Base-by-base conservation (phyloP, 176 grass and related monocot species). In the Carex parvula region DNA sequence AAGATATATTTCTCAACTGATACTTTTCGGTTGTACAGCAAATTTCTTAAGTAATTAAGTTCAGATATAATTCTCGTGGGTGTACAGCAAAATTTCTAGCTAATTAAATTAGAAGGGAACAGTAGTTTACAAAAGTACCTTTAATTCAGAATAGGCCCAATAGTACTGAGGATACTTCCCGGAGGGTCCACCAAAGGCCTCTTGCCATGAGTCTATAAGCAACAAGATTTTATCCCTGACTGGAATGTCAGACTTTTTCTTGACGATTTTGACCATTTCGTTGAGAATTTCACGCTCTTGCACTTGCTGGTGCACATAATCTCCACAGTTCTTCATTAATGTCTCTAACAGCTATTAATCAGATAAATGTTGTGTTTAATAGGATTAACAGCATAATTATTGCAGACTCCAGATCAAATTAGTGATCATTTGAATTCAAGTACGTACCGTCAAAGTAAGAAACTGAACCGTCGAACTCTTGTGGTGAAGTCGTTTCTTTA, bases 401-500 rank as follows among this genome's bases (percentile, higher is more conserved):
- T 41, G 37, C 33, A 62, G 29, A 46, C 37, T 10, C 20, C 20
- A 64, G 63, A 30, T 81, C 84, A 65, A 50, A 39, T 41, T 26
- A 67, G 15, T 16, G 59, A 54, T 33, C 35, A 39, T 65, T 80
- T 78, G 73, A 73, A 79, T 17, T 33, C 9, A n/a, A 80, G 71
- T 57, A 13, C 88, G 8, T 91, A 97, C 94, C 44, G 90, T 97
- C 77, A 97, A 90, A 30, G 94, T 90, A 80, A 97, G 83, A 84
- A 92, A 92, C 37, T 92, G 94, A 84, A 97, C 91, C n/a, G 79
- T 90, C 2, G 88, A 80, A 61, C 62, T 97, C 86, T 94, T 97
- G 87, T 97, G 90, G 59, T 97, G 94, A 65, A 97, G 85, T 37
- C 94, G 90, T 64, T 97, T 97, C 85, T 97, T 97, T 82, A 94